These are phyloP conservation scores for Daphne laureola DNA, from an alignment of 441 rosid genomes.

Conservation along the genomic window DNA sequence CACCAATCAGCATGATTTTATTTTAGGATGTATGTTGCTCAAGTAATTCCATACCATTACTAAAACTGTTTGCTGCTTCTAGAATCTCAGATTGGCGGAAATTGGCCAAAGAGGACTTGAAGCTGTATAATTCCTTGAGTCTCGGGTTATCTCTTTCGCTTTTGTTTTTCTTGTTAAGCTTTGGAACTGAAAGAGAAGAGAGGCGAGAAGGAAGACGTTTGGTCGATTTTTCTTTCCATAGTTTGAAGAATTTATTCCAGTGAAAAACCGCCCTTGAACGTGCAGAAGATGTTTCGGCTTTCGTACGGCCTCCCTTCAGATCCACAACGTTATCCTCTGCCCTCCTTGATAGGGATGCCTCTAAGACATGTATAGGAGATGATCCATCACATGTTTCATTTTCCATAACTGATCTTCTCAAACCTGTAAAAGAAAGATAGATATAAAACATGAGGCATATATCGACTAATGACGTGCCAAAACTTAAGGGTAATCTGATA, in stretches of 20 bases:
- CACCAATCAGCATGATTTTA: no score
- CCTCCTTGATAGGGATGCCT: slow-evolving; percentile 35
- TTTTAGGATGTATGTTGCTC: no score
- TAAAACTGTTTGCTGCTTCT: slow-evolving; percentile 65
- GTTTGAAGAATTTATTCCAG: slow-evolving; percentile 64
- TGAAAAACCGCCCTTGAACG: slow-evolving; percentile 31
- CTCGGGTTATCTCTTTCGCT: slow-evolving; percentile 29
- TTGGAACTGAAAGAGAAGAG: slow-evolving; percentile 33
- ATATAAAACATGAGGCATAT: slow-evolving; percentile 9
- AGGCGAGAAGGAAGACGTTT: slow-evolving; percentile 41
- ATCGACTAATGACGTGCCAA: background rate
- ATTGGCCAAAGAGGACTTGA: slow-evolving; percentile 49
- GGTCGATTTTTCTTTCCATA: slow-evolving; percentile 53
- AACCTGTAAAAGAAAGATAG: slow-evolving; percentile 24
- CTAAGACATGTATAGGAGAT: slow-evolving; percentile 70
- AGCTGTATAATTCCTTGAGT: slow-evolving; percentile 43
- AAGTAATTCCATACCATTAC: slow-evolving; percentile 31
- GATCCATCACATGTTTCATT: slow-evolving; percentile 33
- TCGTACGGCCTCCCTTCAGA: slow-evolving; percentile 10
- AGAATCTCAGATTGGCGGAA: slow-evolving; percentile 54
- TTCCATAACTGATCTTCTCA: slow-evolving; percentile 39
- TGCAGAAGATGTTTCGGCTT: slow-evolving; percentile 15
- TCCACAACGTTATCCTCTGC: slow-evolving; percentile 20
- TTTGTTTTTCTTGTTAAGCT: slow-evolving; percentile 30
- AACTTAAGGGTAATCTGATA: slow-evolving; percentile 2